Evolutionary conservation across 495 filamentous ascomycete species (phyloP).

Genomic region (Aspergillus cristatus): DNA sequence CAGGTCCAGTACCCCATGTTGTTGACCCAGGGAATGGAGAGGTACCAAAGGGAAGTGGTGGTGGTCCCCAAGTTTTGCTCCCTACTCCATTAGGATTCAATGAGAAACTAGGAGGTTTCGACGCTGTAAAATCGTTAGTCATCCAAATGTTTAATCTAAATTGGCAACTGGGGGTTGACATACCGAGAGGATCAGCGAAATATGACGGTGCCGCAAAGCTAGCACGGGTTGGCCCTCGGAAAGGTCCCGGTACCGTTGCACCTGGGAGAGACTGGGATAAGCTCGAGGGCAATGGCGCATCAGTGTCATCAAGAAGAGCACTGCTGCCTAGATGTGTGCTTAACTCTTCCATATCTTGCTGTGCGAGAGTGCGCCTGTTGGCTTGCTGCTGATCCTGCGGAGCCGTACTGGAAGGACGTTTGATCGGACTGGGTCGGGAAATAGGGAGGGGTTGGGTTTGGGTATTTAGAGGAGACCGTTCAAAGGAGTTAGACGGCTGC

Average conservation of each 20-base stretch:
- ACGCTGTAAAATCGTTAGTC: conserved; percentile 17
- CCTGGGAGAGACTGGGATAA: conserved; percentile 34
- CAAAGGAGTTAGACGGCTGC: conserved; percentile 51
- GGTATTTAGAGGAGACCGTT: conserved; percentile 36
- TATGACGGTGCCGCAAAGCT: conserved; percentile 40
- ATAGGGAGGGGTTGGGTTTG: conserved; percentile 53
- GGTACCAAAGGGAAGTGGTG: conserved; percentile 33
- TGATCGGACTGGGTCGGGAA: conserved; percentile 75
- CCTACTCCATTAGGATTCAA: conserved; percentile 23
- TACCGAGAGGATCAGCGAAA: conserved; percentile 43
- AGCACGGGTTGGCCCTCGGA: conserved; percentile 30
- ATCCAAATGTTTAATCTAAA: background rate
- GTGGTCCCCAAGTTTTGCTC: conserved; percentile 29
- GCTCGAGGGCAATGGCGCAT: conserved; percentile 41
- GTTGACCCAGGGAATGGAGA: conserved; percentile 30
- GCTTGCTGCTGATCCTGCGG: conserved; percentile 40
- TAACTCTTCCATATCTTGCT: conserved; percentile 58
- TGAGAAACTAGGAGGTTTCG: conserved; percentile 26
- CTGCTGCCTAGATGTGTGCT: conserved; percentile 85
- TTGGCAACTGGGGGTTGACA: conserved; percentile 4
- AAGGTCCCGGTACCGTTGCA: conserved; percentile 20
- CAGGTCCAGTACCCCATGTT: conserved; percentile 33
- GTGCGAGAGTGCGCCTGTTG: conserved; percentile 19
- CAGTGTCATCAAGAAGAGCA: conserved; percentile 78
- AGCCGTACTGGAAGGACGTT: conserved; percentile 72